Conservation (phyloP, 139 green algal genomes). For the Tetraselmis chui region DNA sequence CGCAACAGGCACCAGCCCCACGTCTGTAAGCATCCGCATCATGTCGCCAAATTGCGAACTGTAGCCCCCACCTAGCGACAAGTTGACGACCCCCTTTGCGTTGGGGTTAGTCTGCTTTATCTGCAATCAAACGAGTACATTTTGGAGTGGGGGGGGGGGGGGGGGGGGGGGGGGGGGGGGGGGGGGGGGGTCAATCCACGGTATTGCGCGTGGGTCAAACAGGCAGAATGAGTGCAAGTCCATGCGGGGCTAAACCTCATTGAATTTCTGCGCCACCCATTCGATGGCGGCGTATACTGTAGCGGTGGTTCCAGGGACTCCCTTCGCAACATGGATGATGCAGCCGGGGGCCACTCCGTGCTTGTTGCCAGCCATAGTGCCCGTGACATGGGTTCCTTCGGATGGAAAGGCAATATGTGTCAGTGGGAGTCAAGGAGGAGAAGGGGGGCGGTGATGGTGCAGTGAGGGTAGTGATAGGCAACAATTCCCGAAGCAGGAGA, state of each 20-base stretch:
- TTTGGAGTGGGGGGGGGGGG: too few relatives aligned
- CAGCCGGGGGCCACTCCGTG: slow-evolving; percentile 3
- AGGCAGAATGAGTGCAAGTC: too few relatives aligned
- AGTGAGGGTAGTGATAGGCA: too few relatives aligned
- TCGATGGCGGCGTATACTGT: background rate
- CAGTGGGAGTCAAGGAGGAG: too few relatives aligned
- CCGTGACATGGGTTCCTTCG: slow-evolving; percentile 2
- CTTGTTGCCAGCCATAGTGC: slow-evolving; percentile 4
- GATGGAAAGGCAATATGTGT: too few relatives aligned
- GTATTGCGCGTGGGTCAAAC: too few relatives aligned
- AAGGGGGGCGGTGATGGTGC: too few relatives aligned
- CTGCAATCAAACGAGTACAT: background rate
- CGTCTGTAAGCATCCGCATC: background rate
- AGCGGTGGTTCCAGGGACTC: background rate
- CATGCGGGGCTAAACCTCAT: too few relatives aligned
- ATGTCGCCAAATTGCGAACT: background rate
- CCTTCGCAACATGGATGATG: slow-evolving; percentile 3
- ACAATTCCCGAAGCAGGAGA: too few relatives aligned
- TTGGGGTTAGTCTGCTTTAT: background rate
- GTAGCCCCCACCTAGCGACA: background rate
- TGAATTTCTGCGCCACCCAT: background rate
- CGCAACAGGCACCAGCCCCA: background rate
- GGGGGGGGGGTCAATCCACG: too few relatives aligned
- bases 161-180: too few relatives aligned
- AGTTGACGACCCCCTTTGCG: slow-evolving; percentile 3